Evolutionary conservation across 2,329 filamentous ascomycete genomes (phyloP).

Genomic region (Dothidotthia symphoricarpi): DNA sequence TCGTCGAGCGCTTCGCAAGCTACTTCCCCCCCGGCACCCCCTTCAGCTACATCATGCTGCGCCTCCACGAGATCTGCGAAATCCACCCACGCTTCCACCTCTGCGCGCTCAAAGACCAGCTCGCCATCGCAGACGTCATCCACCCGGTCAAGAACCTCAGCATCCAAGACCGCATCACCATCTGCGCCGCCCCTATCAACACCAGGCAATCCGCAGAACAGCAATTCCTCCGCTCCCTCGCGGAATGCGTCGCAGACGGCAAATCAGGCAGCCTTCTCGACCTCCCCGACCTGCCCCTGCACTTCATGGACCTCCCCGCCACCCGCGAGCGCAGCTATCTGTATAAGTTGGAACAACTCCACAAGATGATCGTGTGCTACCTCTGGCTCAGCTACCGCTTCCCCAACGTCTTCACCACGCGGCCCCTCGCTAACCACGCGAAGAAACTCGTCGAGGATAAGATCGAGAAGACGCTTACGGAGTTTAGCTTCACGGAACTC

Average conservation of each 20-base stretch:
- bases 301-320: slow-evolving; percentile 63
- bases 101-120: slow-evolving; percentile 61
- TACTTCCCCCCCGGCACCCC: slow-evolving; percentile 81
- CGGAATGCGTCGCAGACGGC: slow-evolving; percentile 67
- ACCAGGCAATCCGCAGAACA: slow-evolving; percentile 50
- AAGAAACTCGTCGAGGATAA: slow-evolving; percentile 74
- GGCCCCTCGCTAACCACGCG: slow-evolving; percentile 73
- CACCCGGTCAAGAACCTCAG: slow-evolving; percentile 66
- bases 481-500: slow-evolving; percentile 50
- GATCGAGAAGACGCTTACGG: slow-evolving; percentile 64
- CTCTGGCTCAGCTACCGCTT: slow-evolving; percentile 93
- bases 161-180: slow-evolving; percentile 70
- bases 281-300: slow-evolving; percentile 67
- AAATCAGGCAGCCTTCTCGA: slow-evolving; percentile 67
- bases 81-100: slow-evolving; percentile 69
- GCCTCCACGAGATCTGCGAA: slow-evolving; percentile 67
- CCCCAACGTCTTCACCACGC: slow-evolving; percentile 72
- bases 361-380: slow-evolving; percentile 80
- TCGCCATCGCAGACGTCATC: slow-evolving; percentile 71
- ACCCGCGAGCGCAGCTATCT: slow-evolving; percentile 58
- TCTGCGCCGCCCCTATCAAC: slow-evolving; percentile 68
- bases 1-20: slow-evolving; percentile 72
- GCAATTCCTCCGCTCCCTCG: slow-evolving; percentile 62
- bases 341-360: slow-evolving; percentile 68
- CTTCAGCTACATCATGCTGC: slow-evolving; percentile 77